phyloP scores from a whole-genome alignment of 352 stramenopile species.

The Aphanomyces euteiches region DNA sequence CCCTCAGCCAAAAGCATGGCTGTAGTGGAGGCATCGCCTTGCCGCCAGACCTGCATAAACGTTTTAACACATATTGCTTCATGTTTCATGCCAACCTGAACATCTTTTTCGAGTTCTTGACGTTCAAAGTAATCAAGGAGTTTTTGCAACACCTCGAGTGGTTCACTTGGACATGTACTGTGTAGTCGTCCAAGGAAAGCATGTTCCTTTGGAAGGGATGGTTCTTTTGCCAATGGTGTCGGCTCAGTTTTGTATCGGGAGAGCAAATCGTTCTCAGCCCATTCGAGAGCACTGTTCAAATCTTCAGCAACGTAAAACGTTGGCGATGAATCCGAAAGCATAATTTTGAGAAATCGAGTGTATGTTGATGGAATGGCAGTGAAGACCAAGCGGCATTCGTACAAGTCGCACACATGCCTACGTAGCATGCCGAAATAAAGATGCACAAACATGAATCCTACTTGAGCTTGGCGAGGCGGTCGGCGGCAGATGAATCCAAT shows the following conservation, averaged over 20 bases:
- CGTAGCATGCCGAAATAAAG: not conserved
- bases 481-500: constrained; percentile 82
- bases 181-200: constrained; percentile 40
- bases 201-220: constrained; percentile 10
- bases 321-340: not conserved
- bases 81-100: too few relatives aligned
- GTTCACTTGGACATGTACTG: constrained; percentile 64
- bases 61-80: too few relatives aligned
- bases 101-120: constrained; percentile 49
- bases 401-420: constrained; percentile 48
- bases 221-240: not conserved
- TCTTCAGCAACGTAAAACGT: constrained; percentile 56
- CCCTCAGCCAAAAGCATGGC: constrained; percentile 63
- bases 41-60: constrained; percentile 51
- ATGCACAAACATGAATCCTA: constrained; percentile 30
- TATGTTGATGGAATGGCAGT: constrained; percentile 60
- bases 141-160: constrained; percentile 53
- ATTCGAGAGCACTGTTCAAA: constrained; percentile 65
- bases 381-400: constrained; percentile 67
- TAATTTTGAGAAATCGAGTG: constrained; percentile 41
- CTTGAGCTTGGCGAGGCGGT: constrained; percentile 77
- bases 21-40: constrained; percentile 53
- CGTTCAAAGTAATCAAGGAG: constrained; percentile 73
- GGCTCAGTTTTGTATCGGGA: constrained; percentile 33
- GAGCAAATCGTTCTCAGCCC: constrained; percentile 68